phyloP scores from a whole-genome alignment of 805 yeast genomes.

The Zygoascus ofunaensis region DNA sequence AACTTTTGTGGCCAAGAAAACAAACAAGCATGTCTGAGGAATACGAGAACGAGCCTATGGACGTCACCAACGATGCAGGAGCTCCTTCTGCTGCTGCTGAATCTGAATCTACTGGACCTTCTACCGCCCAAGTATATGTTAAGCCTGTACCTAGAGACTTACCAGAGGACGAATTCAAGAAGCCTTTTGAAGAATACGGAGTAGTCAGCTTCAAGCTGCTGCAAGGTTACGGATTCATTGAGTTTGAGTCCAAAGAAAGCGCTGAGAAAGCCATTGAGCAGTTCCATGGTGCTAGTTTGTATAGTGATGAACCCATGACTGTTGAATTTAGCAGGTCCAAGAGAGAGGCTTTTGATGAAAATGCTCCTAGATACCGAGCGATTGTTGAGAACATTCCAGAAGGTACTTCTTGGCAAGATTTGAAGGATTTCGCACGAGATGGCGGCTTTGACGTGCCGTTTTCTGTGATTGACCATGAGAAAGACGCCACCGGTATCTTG shows the following conservation, averaged over 20 bases:
- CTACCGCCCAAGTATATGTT: slow-evolving; percentile 2
- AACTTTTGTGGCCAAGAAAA: neutral
- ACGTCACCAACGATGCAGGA: neutral
- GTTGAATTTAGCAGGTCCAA: slow-evolving; percentile 29
- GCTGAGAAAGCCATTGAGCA: slow-evolving; percentile 24
- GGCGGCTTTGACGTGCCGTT: slow-evolving; percentile 34
- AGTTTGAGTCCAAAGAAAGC: slow-evolving; percentile 23
- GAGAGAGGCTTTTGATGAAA: slow-evolving; percentile 8
- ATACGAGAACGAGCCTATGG: neutral
- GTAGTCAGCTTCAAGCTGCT: slow-evolving; percentile 50
- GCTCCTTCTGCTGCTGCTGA: slow-evolving; percentile 1
- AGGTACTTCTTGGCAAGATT: slow-evolving; percentile 42
- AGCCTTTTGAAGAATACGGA: slow-evolving; percentile 43
- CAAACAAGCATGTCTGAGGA: neutral
- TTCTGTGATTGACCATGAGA: slow-evolving; percentile 29
- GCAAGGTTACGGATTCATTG: slow-evolving; percentile 30
- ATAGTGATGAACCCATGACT: slow-evolving; percentile 30
- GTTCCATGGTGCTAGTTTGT: slow-evolving; percentile 25
- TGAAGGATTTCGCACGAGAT: slow-evolving; percentile 57
- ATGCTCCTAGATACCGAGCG: slow-evolving; percentile 18
- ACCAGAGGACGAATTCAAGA: slow-evolving; percentile 30
- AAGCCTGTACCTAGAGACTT: slow-evolving; percentile 3
- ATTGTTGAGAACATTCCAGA: slow-evolving; percentile 20
- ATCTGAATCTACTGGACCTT: slow-evolving; percentile 1
- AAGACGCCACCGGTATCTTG: slow-evolving; percentile 30